phyloP scores from a whole-genome alignment of 306 rosid species.

The Arachis hypogaea region DNA sequence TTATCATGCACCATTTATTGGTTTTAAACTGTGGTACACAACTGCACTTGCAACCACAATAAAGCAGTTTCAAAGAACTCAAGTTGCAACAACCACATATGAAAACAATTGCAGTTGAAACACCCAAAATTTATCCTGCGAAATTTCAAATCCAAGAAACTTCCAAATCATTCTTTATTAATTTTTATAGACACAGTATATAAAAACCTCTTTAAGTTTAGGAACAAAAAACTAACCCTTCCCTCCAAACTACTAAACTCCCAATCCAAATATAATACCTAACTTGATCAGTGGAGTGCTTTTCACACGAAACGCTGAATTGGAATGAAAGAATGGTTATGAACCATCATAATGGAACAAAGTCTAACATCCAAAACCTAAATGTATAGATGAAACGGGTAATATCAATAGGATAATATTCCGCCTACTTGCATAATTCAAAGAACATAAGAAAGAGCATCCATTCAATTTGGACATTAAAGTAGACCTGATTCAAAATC shows the following conservation, averaged over 20 bases:
- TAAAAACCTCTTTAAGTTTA: background rate
- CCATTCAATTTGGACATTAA: conserved; percentile 10
- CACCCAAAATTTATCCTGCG: background rate
- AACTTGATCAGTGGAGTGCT: background rate
- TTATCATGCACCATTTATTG: background rate
- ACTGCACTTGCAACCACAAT: background rate
- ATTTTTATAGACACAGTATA: background rate
- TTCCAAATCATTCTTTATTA: background rate
- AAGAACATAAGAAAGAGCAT: background rate
- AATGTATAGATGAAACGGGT: background rate
- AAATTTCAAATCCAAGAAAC: background rate
- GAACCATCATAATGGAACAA: conserved; percentile 1
- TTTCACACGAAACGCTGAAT: background rate
- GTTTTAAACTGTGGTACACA: background rate
- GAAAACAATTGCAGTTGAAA: background rate
- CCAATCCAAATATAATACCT: background rate
- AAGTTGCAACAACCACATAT: background rate
- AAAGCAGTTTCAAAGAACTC: background rate
- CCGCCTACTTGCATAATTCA: background rate
- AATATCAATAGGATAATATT: background rate
- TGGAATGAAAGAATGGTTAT: background rate
- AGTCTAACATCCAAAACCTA: conserved; percentile 6
- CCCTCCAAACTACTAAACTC: conserved; percentile 1
- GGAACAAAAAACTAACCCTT: background rate
- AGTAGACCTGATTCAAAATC: conserved; percentile 80